Conservation (phyloP, 495 filamentous ascomycete species). For the Podospora didyma region DNA sequence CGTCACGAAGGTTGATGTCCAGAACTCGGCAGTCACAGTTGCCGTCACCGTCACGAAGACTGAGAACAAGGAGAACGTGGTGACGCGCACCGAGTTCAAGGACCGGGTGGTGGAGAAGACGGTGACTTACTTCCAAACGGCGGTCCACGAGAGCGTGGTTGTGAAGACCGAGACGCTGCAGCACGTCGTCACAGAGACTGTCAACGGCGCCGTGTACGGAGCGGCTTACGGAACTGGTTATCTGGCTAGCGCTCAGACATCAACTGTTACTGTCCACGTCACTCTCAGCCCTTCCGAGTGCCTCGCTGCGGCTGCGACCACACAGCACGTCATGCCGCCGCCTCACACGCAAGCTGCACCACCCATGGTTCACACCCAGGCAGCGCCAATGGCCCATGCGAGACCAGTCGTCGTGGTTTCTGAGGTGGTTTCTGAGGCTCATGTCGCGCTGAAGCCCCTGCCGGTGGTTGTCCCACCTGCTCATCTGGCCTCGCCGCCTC, state of each 20-base stretch:
- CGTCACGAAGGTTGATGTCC: neutral
- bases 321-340: neutral
- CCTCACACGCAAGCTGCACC: neutral
- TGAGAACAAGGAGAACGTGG: neutral
- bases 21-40: conserved; percentile 1
- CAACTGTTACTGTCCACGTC: conserved; percentile 3
- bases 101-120: neutral
- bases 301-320: neutral
- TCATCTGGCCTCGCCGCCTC: too few species aligned
- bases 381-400: neutral
- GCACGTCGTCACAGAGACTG: neutral
- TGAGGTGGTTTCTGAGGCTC: too few species aligned
- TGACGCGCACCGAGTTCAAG: neutral
- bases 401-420: too few species aligned
- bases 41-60: neutral
- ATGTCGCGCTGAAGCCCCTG: too few species aligned
- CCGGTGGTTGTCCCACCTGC: too few species aligned
- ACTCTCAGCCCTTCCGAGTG: neutral
- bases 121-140: conserved; percentile 1
- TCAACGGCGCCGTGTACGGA: neutral
- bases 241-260: neutral
- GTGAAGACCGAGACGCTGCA: neutral
- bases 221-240: neutral
- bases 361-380: neutral
- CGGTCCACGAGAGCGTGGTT: neutral